Conservation (phyloP, 768 basidiomycete genomes). For the Phanerochaete sordida region DNA sequence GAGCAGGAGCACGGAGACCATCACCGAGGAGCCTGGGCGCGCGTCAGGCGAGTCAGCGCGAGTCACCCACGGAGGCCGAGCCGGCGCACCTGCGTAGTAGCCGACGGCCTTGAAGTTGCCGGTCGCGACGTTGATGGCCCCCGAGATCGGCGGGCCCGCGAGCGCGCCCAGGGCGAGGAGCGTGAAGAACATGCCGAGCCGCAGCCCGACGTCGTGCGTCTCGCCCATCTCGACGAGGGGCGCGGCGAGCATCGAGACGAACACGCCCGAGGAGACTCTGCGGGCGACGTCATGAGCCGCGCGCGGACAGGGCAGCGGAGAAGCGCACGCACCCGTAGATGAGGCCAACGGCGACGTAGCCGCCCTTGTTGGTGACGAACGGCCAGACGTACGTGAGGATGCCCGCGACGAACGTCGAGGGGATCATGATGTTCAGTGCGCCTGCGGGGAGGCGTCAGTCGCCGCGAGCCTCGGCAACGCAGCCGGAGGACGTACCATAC, state of each 20-base stretch:
- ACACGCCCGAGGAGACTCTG: constrained; percentile 59
- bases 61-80: not conserved
- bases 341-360: constrained; percentile 50
- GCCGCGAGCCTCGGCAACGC: constrained; percentile 36
- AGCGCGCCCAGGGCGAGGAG: constrained; percentile 60
- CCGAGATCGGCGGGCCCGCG: constrained; percentile 70
- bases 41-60: too few species aligned
- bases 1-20: constrained; percentile 41
- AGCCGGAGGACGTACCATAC: constrained; percentile 58
- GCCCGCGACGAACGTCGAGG: constrained; percentile 53
- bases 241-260: constrained; percentile 51
- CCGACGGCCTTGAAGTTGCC: constrained; percentile 43
- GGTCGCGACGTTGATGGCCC: constrained; percentile 54
- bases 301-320: too few species aligned
- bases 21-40: constrained; percentile 31
- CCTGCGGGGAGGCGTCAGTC: constrained; percentile 34
- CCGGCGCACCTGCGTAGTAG: constrained; percentile 7
- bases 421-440: constrained; percentile 64
- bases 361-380: constrained; percentile 40
- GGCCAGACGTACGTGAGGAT: constrained; percentile 72
- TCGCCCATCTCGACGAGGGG: constrained; percentile 63
- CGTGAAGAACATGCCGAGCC: constrained; percentile 62
- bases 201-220: constrained; percentile 56
- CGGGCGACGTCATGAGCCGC: not conserved
- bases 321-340: constrained; percentile 53